Conservation (phyloP, 108 stramenopile species). For the Cyclotella cryptica region DNA sequence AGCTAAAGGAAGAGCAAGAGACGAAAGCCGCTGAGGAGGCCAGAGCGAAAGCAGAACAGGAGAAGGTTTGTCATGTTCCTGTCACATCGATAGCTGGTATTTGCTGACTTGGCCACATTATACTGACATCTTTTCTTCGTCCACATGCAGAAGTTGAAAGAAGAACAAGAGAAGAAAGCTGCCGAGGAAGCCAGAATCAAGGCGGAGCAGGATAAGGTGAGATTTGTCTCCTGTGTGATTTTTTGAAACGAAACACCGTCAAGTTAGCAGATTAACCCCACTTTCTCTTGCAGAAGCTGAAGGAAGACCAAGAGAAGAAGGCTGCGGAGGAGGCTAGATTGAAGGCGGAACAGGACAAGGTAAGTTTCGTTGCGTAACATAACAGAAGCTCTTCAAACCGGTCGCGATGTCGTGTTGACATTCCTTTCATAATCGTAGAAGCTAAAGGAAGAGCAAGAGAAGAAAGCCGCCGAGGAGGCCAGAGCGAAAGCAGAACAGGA, state of each 20-base stretch:
- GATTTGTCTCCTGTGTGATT: neutral
- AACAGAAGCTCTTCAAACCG: neutral
- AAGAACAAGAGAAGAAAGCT: constrained; percentile 1
- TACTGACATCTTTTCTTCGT: too few relatives aligned
- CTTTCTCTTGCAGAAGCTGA: neutral
- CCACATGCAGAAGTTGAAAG: neutral
- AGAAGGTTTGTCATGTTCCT: neutral
- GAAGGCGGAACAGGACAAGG: constrained; percentile 6
- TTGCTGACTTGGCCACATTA: neutral
- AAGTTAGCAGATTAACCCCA: neutral
- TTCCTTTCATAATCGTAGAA: neutral
- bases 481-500: constrained; percentile 9
- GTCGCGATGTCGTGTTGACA: neutral
- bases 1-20: constrained; percentile 4
- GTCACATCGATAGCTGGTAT: neutral
- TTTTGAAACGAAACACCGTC: neutral
- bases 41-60: constrained; percentile 3
- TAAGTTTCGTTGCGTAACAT: neutral
- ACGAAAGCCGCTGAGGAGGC: constrained; percentile 15
- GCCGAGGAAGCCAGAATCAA: neutral
- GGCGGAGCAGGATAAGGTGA: neutral
- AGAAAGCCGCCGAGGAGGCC: constrained; percentile 4
- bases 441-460: neutral
- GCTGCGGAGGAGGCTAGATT: neutral
- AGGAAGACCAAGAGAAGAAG: constrained; percentile 11